Evolutionary conservation across 2,329 filamentous ascomycete genomes (phyloP).

Genomic region (Claviceps fusiformis): DNA sequence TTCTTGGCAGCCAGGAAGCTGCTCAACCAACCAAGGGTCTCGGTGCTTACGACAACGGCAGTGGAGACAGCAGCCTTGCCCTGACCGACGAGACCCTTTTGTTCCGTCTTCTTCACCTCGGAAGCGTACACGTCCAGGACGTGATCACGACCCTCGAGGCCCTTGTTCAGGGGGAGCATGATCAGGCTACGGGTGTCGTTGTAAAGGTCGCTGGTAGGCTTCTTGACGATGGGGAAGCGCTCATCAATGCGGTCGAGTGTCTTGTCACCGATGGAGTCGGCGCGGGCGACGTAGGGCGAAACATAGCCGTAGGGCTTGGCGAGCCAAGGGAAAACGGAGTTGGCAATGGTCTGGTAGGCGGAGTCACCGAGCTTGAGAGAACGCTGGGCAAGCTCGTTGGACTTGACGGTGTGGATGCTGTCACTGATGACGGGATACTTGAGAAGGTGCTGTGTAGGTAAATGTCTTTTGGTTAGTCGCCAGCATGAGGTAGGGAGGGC

Average conservation of each 20-base stretch:
- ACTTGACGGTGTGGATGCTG: constrained; percentile 62
- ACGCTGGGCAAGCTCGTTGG: constrained; percentile 71
- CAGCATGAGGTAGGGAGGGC: neutral
- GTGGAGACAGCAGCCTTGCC: constrained; percentile 60
- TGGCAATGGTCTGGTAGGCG: constrained; percentile 63
- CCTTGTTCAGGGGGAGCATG: constrained; percentile 49
- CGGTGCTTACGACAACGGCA: constrained; percentile 50
- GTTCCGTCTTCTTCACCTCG: constrained; percentile 50
- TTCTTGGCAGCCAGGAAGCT: constrained; percentile 48
- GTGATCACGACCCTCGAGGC: constrained; percentile 47
- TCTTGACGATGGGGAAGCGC: constrained; percentile 60
- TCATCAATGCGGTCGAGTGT: constrained; percentile 57
- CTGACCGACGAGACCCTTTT: constrained; percentile 49
- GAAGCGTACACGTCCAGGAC: constrained; percentile 41
- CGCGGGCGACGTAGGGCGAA: constrained; percentile 71
- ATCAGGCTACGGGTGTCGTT: constrained; percentile 48
- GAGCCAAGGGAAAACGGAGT: constrained; percentile 59
- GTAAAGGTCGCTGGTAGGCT: constrained; percentile 59
- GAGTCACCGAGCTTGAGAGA: constrained; percentile 63
- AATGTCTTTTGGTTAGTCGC: too few species aligned
- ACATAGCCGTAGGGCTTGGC: constrained; percentile 69
- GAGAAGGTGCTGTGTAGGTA: constrained; percentile 54
- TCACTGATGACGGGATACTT: constrained; percentile 77
- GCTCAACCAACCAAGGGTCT: constrained; percentile 49
- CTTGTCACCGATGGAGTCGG: constrained; percentile 62